A percentile compares a stretch with the other conserved stretches of the same genome.
Conservation (phyloP, 1,284 basidiomycete genomes). For the Amylostereum areolatum region DNA sequence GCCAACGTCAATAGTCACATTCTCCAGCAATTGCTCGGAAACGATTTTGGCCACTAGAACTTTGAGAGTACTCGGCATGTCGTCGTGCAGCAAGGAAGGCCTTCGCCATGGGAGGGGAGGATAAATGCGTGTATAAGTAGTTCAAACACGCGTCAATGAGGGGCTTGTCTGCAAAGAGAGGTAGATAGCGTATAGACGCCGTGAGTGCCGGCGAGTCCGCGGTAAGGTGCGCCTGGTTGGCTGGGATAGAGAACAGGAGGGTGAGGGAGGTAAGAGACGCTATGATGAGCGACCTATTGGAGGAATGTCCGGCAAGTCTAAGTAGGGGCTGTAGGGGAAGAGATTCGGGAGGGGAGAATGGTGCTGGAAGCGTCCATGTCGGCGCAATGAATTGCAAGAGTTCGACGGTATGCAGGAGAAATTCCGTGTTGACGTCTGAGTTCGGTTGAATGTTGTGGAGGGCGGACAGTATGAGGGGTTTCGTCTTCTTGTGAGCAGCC, state of each 20-base stretch:
- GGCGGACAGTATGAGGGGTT: constrained; percentile 52
- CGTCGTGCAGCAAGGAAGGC: constrained; percentile 63
- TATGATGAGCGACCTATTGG: constrained; percentile 70
- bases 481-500: constrained; percentile 49
- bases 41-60: constrained; percentile 63
- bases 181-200: constrained; percentile 63
- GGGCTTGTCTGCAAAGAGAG: constrained; percentile 65
- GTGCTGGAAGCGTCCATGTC: constrained; percentile 22
- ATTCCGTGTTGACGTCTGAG: constrained; percentile 60
- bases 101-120: constrained; percentile 69
- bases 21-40: constrained; percentile 64
- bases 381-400: constrained; percentile 39
- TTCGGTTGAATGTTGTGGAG: constrained; percentile 49
- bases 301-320: constrained; percentile 46
- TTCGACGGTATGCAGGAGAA: constrained; percentile 63
- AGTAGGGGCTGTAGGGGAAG: constrained; percentile 26
- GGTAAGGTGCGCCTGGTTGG: constrained; percentile 48
- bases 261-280: constrained; percentile 54
- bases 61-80: constrained; percentile 62
- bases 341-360: constrained; percentile 17
- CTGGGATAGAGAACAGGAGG: constrained; percentile 52
- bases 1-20: constrained; percentile 53
- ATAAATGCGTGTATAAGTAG: constrained; percentile 72
- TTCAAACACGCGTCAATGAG: constrained; percentile 67
- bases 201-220: constrained; percentile 50